Percentiles rank a stretch among this genome's conserved stretches.
phyloP scores from a whole-genome alignment of 345 rosid genomes.

The Eucalyptus curtisii region DNA sequence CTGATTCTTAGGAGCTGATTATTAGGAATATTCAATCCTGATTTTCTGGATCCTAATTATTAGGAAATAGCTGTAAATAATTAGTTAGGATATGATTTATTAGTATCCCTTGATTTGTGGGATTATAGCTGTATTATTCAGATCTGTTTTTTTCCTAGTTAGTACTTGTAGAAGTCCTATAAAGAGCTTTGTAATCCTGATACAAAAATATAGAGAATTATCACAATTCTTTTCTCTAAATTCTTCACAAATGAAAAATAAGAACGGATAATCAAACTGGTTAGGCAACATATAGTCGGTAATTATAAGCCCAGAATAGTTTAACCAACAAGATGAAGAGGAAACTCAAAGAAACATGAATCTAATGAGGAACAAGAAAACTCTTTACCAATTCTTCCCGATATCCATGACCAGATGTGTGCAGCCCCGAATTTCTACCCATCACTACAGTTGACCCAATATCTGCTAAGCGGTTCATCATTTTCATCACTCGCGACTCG shows the following conservation, averaged over 20 bases:
- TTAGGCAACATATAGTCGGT: background rate
- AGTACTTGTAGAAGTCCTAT: too few relatives aligned
- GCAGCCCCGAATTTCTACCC: conserved; percentile 83
- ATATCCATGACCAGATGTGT: conserved; percentile 96
- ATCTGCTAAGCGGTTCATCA: conserved; percentile 92
- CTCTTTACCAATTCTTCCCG: conserved; percentile 84
- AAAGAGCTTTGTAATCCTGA: too few relatives aligned
- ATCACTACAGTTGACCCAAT: conserved; percentile 83
- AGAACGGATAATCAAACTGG: background rate
- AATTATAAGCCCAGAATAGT: background rate
- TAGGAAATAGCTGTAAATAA: too few relatives aligned
- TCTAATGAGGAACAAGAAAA: background rate
- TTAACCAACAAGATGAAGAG: background rate
- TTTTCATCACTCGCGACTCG: conserved; percentile 93
- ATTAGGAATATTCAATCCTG: too few relatives aligned
- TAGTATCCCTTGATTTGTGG: too few relatives aligned
- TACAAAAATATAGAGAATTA: too few relatives aligned
- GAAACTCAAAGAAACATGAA: background rate
- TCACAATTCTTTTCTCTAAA: too few relatives aligned
- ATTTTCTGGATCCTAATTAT: too few relatives aligned
- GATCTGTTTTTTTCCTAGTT: too few relatives aligned
- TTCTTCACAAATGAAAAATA: background rate
- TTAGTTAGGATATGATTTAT: too few relatives aligned
- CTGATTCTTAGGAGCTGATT: too few relatives aligned
- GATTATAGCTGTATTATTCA: too few relatives aligned